Percentiles rank a stretch among this genome's conserved stretches.
Conservation (phyloP, 129 eudicot species). For the Flaveria linearis region DNA sequence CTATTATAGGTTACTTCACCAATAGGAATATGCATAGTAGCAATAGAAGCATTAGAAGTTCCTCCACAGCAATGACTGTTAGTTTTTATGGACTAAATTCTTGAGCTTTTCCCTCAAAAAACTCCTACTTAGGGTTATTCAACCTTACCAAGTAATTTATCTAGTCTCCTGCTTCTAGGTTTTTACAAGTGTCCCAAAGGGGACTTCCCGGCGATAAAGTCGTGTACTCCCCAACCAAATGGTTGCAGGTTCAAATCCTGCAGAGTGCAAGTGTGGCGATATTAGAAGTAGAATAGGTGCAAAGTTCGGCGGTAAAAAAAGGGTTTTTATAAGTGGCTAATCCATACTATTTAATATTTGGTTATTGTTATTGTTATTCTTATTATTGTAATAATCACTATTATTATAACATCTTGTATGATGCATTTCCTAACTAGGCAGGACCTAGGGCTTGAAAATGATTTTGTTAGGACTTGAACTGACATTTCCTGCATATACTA, state of each 20-base stretch:
- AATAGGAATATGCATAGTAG: neutral
- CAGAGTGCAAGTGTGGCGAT: too few species aligned
- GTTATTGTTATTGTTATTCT: too few species aligned
- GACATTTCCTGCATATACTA: neutral
- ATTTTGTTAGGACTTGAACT: neutral
- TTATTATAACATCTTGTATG: neutral
- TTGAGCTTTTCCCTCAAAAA: neutral
- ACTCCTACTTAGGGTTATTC: neutral
- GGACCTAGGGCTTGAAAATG: neutral
- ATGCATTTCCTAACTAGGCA: neutral
- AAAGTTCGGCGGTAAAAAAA: too few species aligned
- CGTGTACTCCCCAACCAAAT: too few species aligned
- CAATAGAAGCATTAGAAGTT: neutral
- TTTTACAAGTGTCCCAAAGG: neutral
- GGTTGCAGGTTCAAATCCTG: too few species aligned
- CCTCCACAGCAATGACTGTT: neutral
- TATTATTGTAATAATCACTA: too few species aligned
- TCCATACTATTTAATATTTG: neutral
- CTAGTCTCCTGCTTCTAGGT: neutral
- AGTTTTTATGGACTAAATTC: neutral
- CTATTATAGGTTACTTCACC: neutral
- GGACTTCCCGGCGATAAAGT: too few species aligned
- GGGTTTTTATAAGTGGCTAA: neutral
- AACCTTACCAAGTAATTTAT: neutral
- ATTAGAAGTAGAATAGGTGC: too few species aligned